These are phyloP conservation scores for Alternaria infectoria DNA, from an alignment of 2,329 filamentous ascomycete genomes.

Conservation along the genomic window DNA sequence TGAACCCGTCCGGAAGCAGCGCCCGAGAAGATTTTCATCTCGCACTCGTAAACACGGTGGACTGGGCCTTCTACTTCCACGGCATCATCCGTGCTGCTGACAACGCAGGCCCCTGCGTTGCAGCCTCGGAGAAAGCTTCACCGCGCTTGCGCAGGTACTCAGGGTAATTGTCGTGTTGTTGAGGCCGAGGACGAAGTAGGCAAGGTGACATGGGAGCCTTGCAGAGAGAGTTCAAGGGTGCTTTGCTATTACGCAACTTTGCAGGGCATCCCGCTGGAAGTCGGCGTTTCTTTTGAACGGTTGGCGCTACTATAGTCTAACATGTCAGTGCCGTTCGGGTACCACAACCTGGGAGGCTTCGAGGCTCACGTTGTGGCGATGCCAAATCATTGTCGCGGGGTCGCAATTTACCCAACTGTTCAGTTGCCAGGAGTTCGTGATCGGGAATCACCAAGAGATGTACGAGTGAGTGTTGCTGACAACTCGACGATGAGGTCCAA, in stretches of 20 bases:
- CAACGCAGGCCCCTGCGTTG: not conserved
- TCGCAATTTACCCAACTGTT: not conserved
- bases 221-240: not conserved
- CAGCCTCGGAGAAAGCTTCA: not conserved
- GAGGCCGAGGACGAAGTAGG: not conserved
- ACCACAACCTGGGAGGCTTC: not conserved
- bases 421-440: not conserved
- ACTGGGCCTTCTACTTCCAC: not conserved
- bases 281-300: not conserved
- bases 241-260: not conserved
- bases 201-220: not conserved
- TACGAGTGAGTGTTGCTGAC: not conserved
- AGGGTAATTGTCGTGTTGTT: not conserved
- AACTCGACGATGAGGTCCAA: slow-evolving; percentile 1
- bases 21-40: slow-evolving; percentile 3
- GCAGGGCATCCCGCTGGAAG: not conserved
- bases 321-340: slow-evolving; percentile 1
- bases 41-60: not conserved
- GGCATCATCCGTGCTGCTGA: not conserved
- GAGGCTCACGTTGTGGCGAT: not conserved
- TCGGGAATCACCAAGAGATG: not conserved
- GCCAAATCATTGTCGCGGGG: not conserved
- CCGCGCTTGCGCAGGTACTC: slow-evolving; percentile 3
- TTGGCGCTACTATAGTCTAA: slow-evolving; percentile 6
- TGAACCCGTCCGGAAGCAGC: not conserved